Conservation (phyloP, 2,329 filamentous ascomycete genomes). For the Nannizziopsis arthrosporioides region DNA sequence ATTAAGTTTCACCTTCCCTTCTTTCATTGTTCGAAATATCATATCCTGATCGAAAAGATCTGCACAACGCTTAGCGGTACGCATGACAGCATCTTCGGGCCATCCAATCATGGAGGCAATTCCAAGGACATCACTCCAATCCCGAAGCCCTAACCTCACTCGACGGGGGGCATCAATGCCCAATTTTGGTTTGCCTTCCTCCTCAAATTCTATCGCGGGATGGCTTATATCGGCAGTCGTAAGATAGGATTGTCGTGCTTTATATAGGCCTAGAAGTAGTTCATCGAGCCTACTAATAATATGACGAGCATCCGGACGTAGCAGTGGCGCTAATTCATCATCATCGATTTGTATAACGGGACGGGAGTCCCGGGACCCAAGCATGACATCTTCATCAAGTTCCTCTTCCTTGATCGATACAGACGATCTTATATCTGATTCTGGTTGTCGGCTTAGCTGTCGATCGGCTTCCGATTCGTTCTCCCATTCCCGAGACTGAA, state of each 20-base stretch:
- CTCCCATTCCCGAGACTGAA: constrained; percentile 34
- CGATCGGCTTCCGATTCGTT: not conserved
- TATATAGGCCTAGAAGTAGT: constrained; percentile 59
- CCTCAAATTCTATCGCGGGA: not conserved
- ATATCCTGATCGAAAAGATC: constrained; percentile 64
- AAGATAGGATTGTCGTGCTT: constrained; percentile 46
- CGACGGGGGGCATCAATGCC: not conserved
- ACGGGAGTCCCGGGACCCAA: constrained; percentile 13
- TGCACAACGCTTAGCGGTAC: constrained; percentile 62
- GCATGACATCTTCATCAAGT: constrained; percentile 16
- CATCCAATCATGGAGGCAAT: constrained; percentile 66
- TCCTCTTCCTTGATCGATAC: constrained; percentile 13
- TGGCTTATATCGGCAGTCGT: constrained; percentile 15
- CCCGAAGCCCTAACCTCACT: constrained; percentile 39
- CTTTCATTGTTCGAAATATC: constrained; percentile 47
- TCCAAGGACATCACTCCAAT: constrained; percentile 79
- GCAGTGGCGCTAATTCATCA: constrained; percentile 49
- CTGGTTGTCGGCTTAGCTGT: constrained; percentile 12
- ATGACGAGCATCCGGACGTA: constrained; percentile 59
- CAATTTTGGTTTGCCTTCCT: not conserved
- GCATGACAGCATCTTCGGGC: constrained; percentile 50
- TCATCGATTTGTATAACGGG: constrained; percentile 60
- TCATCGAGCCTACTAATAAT: constrained; percentile 58
- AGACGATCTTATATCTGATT: constrained; percentile 17
- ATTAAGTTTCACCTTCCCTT: constrained; percentile 21